Evolutionary conservation across 352 stramenopile species (phyloP).

Genomic region (Phytophthora macrochlamydospora): DNA sequence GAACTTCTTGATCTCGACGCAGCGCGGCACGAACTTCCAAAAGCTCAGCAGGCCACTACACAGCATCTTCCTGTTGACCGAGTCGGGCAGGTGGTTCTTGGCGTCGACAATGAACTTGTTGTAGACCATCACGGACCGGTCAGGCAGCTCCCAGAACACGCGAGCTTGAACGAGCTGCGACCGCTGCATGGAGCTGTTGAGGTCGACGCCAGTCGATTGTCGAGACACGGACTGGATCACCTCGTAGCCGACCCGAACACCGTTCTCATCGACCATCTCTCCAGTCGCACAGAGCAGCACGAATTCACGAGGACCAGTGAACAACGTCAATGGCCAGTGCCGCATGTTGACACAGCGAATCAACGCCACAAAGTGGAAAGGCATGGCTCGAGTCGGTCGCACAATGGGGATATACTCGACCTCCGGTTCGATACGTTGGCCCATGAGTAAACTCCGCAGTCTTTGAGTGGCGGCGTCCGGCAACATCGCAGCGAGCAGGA

Average conservation of each 20-base stretch:
- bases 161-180: constrained; percentile 17
- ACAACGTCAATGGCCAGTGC: constrained; percentile 31
- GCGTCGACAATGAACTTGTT: constrained; percentile 33
- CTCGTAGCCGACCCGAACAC: constrained; percentile 29
- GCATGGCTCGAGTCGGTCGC: constrained; percentile 4
- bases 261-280: constrained; percentile 24
- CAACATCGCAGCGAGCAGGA: constrained; percentile 16
- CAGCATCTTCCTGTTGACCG: constrained; percentile 28
- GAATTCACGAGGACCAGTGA: constrained; percentile 25
- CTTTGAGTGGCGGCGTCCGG: constrained; percentile 20
- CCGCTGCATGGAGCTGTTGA: constrained; percentile 7
- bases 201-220: constrained; percentile 2
- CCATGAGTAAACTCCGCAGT: constrained; percentile 16
- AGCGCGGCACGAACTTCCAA: constrained; percentile 38
- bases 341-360: constrained; percentile 25
- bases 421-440: constrained; percentile 15
- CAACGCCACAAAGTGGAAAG: constrained; percentile 29
- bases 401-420: constrained; percentile 15
- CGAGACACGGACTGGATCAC: constrained; percentile 26
- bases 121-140: constrained; percentile 31
- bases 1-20: constrained; percentile 34
- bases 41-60: constrained; percentile 26
- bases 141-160: constrained; percentile 29
- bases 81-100: constrained; percentile 18
- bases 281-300: constrained; percentile 20